These are phyloP conservation scores for Leccinum variabile DNA, from an alignment of 1,284 basidiomycete species.

Conservation along the genomic window DNA sequence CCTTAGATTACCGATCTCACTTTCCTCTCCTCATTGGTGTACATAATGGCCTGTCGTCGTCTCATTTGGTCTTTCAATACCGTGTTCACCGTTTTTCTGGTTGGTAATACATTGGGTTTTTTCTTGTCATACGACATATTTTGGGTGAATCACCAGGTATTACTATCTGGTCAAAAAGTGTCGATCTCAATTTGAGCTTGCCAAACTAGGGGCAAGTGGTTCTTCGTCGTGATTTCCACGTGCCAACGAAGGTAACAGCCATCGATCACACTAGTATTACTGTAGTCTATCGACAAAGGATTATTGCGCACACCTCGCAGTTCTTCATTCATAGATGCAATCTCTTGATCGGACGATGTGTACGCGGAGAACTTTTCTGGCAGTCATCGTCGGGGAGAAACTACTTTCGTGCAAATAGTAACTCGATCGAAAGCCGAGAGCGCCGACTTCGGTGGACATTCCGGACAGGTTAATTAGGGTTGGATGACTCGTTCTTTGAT, in stretches of 20 bases:
- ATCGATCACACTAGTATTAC: not conserved
- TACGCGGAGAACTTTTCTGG: not conserved
- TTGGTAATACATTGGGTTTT: slow-evolving; percentile 10
- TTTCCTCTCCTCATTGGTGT: slow-evolving; percentile 1
- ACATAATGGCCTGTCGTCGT: slow-evolving; percentile 6
- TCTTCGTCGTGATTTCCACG: slow-evolving; percentile 15
- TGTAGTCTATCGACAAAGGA: not conserved
- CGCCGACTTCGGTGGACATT: not conserved
- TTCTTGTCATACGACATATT: not conserved
- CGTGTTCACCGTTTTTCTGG: slow-evolving; percentile 3
- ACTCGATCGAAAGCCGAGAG: not conserved
- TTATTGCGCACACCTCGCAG: not conserved
- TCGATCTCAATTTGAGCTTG: slow-evolving; percentile 6
- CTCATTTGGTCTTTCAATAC: slow-evolving; percentile 4
- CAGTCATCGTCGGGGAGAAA: not conserved
- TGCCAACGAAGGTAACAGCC: slow-evolving; percentile 12
- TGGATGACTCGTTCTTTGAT: not conserved
- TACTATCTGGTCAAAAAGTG: slow-evolving; percentile 1
- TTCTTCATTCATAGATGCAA: not conserved
- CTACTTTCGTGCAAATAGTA: not conserved
- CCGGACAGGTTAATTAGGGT: not conserved
- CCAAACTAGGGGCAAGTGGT: not conserved
- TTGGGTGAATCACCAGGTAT: not conserved
- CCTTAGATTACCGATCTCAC: slow-evolving; percentile 3
- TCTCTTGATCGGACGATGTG: not conserved